phyloP scores from a whole-genome alignment of 164 flowering plant species.

The Euptelea pleiosperma region DNA sequence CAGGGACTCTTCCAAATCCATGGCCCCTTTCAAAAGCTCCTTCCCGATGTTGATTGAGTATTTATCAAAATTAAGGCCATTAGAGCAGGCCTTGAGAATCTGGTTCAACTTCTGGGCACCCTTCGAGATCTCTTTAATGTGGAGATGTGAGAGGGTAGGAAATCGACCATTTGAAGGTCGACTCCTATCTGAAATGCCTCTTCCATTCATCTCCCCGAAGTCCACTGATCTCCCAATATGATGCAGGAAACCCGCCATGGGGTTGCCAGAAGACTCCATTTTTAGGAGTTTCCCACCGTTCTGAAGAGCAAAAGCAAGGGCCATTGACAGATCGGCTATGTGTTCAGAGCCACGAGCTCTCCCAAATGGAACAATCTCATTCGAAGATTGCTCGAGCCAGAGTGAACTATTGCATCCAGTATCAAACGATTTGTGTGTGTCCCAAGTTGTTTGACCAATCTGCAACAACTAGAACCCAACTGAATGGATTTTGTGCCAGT shows the following conservation, averaged over 20 bases:
- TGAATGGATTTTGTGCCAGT: constrained; percentile 8
- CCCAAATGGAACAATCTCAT: constrained; percentile 48
- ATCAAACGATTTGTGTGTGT: constrained; percentile 15
- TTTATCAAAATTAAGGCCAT: constrained; percentile 42
- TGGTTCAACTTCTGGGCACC: constrained; percentile 76
- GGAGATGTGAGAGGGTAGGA: constrained; percentile 46
- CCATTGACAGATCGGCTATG: constrained; percentile 56
- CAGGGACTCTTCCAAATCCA: constrained; percentile 75
- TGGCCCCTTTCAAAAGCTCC: constrained; percentile 73
- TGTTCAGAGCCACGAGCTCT: constrained; percentile 36
- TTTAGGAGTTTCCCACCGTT: constrained; percentile 45
- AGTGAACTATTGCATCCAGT: constrained; percentile 24
- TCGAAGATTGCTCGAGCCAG: constrained; percentile 28
- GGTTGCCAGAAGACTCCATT: constrained; percentile 33
- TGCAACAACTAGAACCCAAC: constrained; percentile 19
- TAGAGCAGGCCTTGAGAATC: constrained; percentile 59
- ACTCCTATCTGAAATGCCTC: constrained; percentile 17
- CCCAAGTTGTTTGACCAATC: constrained; percentile 26
- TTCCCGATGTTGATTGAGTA: constrained; percentile 65
- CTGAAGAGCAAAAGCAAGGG: constrained; percentile 57
- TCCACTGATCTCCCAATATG: constrained; percentile 39
- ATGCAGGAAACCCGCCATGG: constrained; percentile 39
- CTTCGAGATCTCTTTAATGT: constrained; percentile 63
- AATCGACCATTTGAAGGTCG: constrained; percentile 23
- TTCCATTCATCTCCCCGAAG: constrained; percentile 25